Base-by-base conservation (phyloP, 2,329 filamentous ascomycete species). In the Penicillium sp. region DNA sequence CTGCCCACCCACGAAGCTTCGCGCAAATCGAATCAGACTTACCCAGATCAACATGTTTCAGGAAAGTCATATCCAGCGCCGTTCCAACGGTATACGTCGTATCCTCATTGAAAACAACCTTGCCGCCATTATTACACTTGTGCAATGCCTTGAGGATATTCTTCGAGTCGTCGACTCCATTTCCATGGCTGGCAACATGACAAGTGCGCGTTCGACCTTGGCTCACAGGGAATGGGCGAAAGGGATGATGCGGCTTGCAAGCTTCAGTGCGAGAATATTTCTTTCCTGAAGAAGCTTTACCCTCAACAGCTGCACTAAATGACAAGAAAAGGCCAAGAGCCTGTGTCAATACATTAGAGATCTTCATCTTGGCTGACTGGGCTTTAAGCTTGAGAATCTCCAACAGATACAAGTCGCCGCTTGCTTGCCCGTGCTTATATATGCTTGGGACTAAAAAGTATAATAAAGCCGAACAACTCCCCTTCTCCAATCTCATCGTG, bases 31-130 rank as follows among this genome's bases (percentile, higher is more conserved):
- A n/a, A 66, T 68, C 13, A 17, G 18, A 54, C 50, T 73, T 74
- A 75, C 82, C 80, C 4, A 88, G 71, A 65, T 90, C 86, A 24
- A 89, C 77, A 56, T 82, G 75, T 36, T 83, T 75, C 15, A 89
- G 71, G 65, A 86, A 87, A 0, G 83, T 87, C 59, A 89, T 68
- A 60, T 89, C 83, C 27, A 89, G 65, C 0, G 85, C 83, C 0
- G 83, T 87, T 12, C 80, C 84, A 54, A 89, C 80, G 1, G 77
- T 82, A 64, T 88, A 89, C 3, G 75, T 77, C 51, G 76, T 72
- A 24, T 81, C 79, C 15, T 74, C 71, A 3, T 78, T 74, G 40
- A 88, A 82, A 2, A 87, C 74, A 4, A 87, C 80, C 10, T 80
- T 82, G 7, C 85, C 85, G 9, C 84, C 84, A 52, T 84, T 71